Evolutionary conservation across 441 rosid species (phyloP).

Genomic region (Hura crepitans): DNA sequence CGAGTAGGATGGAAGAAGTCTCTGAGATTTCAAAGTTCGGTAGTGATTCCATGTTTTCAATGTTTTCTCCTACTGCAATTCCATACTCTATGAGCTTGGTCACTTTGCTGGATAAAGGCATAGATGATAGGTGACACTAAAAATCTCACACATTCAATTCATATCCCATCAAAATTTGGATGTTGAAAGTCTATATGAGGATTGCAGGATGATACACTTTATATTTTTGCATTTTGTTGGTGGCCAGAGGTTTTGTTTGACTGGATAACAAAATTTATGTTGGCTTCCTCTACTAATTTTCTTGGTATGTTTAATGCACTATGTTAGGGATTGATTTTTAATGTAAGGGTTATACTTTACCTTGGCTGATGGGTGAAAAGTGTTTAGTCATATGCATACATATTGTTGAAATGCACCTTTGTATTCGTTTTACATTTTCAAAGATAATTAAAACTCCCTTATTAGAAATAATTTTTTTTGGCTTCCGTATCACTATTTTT

Average conservation of each 20-base stretch:
- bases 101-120: conserved; percentile 16
- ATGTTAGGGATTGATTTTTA: too few relatives aligned
- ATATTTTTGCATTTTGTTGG: neutral
- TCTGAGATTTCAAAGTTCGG: conserved; percentile 23
- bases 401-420: too few relatives aligned
- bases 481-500: too few relatives aligned
- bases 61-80: conserved; percentile 25
- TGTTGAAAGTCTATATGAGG: neutral
- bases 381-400: too few relatives aligned
- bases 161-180: neutral
- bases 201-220: neutral
- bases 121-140: neutral
- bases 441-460: too few relatives aligned
- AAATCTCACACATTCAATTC: neutral
- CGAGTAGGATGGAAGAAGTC: conserved; percentile 23
- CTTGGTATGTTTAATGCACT: too few relatives aligned
- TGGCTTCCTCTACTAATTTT: too few relatives aligned
- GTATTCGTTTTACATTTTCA: too few relatives aligned
- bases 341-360: too few relatives aligned
- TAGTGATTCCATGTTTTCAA: neutral
- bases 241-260: neutral
- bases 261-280: neutral
- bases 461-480: too few relatives aligned
- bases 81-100: conserved; percentile 36
- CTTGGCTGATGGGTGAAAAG: too few relatives aligned